These are phyloP conservation scores for Skeletonema costatum DNA, from an alignment of 108 stramenopile genomes.

Conservation along the genomic window DNA sequence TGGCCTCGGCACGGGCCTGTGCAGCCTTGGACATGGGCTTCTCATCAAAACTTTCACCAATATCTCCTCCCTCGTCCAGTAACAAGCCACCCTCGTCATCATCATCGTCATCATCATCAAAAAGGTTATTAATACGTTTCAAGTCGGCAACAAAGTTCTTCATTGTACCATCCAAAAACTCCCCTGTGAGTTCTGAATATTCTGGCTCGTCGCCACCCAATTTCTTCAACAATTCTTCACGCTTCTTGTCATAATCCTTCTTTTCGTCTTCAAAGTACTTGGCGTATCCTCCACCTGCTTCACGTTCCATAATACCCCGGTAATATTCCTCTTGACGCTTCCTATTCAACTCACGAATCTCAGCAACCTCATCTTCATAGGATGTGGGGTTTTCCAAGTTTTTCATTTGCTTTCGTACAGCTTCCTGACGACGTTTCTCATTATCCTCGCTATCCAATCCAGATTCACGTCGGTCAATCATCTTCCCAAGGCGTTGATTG, in stretches of 20 bases:
- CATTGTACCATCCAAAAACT: conserved; percentile 20
- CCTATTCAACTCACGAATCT: conserved; percentile 14
- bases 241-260: conserved; percentile 41
- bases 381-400: conserved; percentile 36
- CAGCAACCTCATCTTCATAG: conserved; percentile 62
- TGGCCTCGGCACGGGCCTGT: conserved; percentile 66
- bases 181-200: conserved; percentile 6
- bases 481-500: conserved; percentile 34
- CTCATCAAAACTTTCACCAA: conserved; percentile 16
- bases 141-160: conserved; percentile 30
- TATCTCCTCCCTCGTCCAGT: conserved; percentile 20
- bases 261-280: conserved; percentile 29
- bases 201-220: conserved; percentile 11
- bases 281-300: conserved; percentile 8
- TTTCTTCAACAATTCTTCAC: conserved; percentile 62
- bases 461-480: conserved; percentile 16
- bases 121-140: conserved; percentile 18
- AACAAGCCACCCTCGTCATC: conserved; percentile 19
- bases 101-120: conserved; percentile 26
- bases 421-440: conserved; percentile 60
- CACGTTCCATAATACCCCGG: conserved; percentile 11
- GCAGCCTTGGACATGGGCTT: conserved; percentile 62
- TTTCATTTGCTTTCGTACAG: conserved; percentile 65
- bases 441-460: conserved; percentile 48
- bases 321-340: conserved; percentile 22